Base-by-base conservation (phyloP, 176 grass and related monocot genomes). In the Aegilops tauschii region DNA sequence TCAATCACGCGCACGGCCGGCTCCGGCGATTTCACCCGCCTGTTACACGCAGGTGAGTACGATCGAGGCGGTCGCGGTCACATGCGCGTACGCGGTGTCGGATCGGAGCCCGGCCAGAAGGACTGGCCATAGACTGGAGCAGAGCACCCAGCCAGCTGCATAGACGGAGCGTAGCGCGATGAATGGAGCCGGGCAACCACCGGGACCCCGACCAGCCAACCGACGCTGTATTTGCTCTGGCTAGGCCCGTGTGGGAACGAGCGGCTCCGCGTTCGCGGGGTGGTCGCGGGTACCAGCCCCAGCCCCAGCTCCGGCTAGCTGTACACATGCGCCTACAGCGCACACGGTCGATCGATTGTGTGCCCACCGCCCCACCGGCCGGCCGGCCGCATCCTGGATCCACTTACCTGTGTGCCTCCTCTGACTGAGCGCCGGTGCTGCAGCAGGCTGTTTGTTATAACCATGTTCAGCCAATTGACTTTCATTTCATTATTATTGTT, bases 151-250 rank as follows among this genome's bases (percentile, higher is more conserved):
- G 23, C 75, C 75, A 77, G 74, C 16, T 75, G 17, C 72, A 4
- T 8, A 20, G 5, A 20, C 45, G 37, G 71, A 64, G 45, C 28
- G 83, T 49, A 76, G 63, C 82, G 27, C 4, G 29, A 13, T 35
- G 86, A 82, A 71, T 58, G 74, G 23, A 28, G 14, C 89, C n/a
- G 42, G 5, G 65, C 80, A 91, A 87, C 89, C 80, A 91, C 89
- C 85, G 61, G 74, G 85, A 90, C 59, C 81, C 66, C 67, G 84
- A 91, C 75, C 80, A 62, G 47, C 80, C 35, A 87, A 80, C 75
- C 85, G 74, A 87, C 80, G 34, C 34, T 8, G 45, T 79, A 65
- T 44, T 2, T 47, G 67, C 35, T 1, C 39, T 34, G 32, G 32
- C 32, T 34, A 34, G 16, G 16, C 16, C 16, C 16, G 50, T 7